phyloP scores from a whole-genome alignment of 2,329 filamentous ascomycete genomes.

The Drechslerella dactyloides region DNA sequence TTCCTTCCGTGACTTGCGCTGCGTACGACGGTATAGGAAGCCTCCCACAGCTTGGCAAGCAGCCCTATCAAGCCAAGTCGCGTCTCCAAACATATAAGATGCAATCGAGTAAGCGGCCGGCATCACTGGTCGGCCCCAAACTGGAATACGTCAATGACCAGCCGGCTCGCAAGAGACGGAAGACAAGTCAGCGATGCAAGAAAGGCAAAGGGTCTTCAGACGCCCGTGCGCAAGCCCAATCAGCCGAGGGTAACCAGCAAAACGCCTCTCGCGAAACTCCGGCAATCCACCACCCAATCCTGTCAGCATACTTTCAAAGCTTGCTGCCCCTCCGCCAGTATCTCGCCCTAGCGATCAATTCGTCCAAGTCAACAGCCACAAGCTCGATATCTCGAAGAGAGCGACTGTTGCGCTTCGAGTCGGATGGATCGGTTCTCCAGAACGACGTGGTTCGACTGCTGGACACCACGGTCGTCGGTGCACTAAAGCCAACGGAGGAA shows the following conservation, averaged over 20 bases:
- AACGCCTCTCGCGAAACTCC: slow-evolving; percentile 10
- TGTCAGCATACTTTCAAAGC: slow-evolving; percentile 71
- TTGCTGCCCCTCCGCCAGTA: slow-evolving; percentile 74
- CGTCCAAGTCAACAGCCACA: slow-evolving; percentile 28
- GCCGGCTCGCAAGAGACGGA: slow-evolving; percentile 11
- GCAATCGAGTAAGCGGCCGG: slow-evolving; percentile 23
- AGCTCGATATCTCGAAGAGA: slow-evolving; percentile 35
- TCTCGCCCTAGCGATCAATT: slow-evolving; percentile 58
- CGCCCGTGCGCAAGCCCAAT: not conserved
- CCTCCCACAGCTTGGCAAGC: not conserved
- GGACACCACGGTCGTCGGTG: slow-evolving; percentile 73
- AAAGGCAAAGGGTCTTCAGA: slow-evolving; percentile 54
- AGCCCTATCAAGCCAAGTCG: too few species aligned
- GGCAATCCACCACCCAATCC: slow-evolving; percentile 66
- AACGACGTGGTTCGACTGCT: slow-evolving; percentile 65
- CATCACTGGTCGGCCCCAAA: slow-evolving; percentile 31
- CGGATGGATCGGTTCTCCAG: slow-evolving; percentile 28
- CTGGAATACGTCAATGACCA: slow-evolving; percentile 30
- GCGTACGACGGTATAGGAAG: not conserved
- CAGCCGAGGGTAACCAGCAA: slow-evolving; percentile 8
- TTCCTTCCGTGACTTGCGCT: not conserved
- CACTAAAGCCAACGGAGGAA: slow-evolving; percentile 55
- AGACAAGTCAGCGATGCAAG: slow-evolving; percentile 59
- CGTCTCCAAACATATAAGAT: not conserved
- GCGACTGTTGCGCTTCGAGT: slow-evolving; percentile 32